These are phyloP conservation scores for Termitomyces sp. DNA, from an alignment of 768 basidiomycete species.

Conservation along the genomic window DNA sequence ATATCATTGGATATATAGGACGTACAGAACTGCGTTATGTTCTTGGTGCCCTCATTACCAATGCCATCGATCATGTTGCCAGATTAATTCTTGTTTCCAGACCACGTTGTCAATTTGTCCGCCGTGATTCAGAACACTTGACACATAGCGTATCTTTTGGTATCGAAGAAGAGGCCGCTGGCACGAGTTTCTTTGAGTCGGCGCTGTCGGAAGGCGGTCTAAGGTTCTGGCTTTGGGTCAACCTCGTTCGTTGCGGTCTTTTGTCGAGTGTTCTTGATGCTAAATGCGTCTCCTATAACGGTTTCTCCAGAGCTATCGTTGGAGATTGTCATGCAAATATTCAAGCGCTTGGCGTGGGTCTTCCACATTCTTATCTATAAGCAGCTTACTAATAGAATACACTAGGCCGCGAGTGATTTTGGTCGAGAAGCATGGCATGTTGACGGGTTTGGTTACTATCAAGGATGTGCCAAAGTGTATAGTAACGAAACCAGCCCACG, in stretches of 20 bases:
- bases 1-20: slow-evolving; percentile 83
- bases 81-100: slow-evolving; percentile 31
- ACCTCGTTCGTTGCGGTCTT: slow-evolving; percentile 57
- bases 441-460: slow-evolving; percentile 87
- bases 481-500: slow-evolving; percentile 45
- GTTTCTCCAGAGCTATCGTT: slow-evolving; percentile 89
- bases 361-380: background rate
- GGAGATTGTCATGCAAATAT: slow-evolving; percentile 96
- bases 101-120: slow-evolving; percentile 73
- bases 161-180: slow-evolving; percentile 63
- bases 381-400: background rate
- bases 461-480: slow-evolving; percentile 95
- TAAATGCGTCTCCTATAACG: slow-evolving; percentile 73
- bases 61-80: background rate
- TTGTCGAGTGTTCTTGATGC: background rate
- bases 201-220: slow-evolving; percentile 53
- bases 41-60: slow-evolving; percentile 47
- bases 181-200: slow-evolving; percentile 55
- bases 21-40: slow-evolving; percentile 83
- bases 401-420: slow-evolving; percentile 91
- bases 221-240: slow-evolving; percentile 88
- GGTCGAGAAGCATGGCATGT: slow-evolving; percentile 78
- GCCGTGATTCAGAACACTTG: slow-evolving; percentile 50
- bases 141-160: slow-evolving; percentile 48
- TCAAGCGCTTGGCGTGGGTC: slow-evolving; percentile 94